Evolutionary conservation across 140 eudicot species (phyloP).

Genomic region (Bidens hawaiensis): DNA sequence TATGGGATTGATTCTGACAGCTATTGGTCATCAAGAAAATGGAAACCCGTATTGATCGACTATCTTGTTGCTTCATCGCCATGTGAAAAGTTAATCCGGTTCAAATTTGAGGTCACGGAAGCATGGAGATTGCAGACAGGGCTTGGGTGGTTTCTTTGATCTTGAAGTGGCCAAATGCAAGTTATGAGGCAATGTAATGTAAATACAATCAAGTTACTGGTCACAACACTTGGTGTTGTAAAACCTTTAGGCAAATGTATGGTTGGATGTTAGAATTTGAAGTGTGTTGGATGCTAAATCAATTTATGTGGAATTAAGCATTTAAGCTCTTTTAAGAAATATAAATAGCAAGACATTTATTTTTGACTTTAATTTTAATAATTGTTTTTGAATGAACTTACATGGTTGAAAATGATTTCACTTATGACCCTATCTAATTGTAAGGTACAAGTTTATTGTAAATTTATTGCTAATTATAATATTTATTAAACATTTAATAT

Average conservation of each 20-base stretch:
- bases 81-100: conserved; percentile 6
- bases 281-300: neutral
- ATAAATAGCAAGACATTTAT: too few relatives aligned
- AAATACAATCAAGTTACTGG: conserved; percentile 1
- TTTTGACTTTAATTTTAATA: too few relatives aligned
- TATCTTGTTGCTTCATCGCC: conserved; percentile 5
- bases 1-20: conserved; percentile 16
- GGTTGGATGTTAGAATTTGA: conserved; percentile 15
- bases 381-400: too few relatives aligned
- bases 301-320: neutral
- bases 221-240: neutral
- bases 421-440: too few relatives aligned
- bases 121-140: neutral
- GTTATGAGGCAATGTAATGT: neutral
- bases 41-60: conserved; percentile 2
- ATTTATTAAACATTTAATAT: too few relatives aligned
- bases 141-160: neutral
- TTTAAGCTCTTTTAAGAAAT: too few relatives aligned
- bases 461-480: too few relatives aligned
- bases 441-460: too few relatives aligned
- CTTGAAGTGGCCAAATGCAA: conserved; percentile 3
- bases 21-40: conserved; percentile 4
- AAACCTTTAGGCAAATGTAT: neutral
- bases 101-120: neutral
- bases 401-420: too few relatives aligned